A percentile compares a stretch with the other conserved stretches of the same genome.
Evolutionary conservation across 2,329 filamentous ascomycete species (phyloP).

Genomic region (Aspergillus sergii): DNA sequence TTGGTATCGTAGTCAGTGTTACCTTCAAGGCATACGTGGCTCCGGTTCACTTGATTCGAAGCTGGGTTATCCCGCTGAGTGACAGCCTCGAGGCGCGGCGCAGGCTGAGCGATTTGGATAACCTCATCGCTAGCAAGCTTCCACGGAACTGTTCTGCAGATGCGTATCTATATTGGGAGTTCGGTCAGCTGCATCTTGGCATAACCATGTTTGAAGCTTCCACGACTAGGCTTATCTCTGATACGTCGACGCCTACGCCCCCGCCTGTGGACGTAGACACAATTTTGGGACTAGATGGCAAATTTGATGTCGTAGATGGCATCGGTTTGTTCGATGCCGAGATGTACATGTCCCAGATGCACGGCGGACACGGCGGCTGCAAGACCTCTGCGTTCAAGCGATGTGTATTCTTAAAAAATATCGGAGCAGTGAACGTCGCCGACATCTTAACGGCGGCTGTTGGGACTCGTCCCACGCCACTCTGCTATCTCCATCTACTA

Average conservation of each 20-base stretch:
- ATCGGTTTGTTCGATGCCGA: slow-evolving; percentile 60
- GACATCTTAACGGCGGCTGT: slow-evolving; percentile 50
- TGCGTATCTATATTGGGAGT: slow-evolving; percentile 58
- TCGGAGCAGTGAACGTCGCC: slow-evolving; percentile 41
- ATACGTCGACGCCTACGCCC: slow-evolving; percentile 15
- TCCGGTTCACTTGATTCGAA: slow-evolving; percentile 43
- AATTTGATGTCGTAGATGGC: slow-evolving; percentile 45
- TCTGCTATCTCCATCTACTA: slow-evolving; percentile 64
- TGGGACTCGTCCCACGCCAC: slow-evolving; percentile 50
- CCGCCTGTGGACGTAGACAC: slow-evolving; percentile 8
- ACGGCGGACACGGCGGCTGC: slow-evolving; percentile 59
- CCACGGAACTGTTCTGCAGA: slow-evolving; percentile 53
- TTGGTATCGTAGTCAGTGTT: slow-evolving; percentile 60
- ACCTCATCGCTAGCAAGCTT: slow-evolving; percentile 41
- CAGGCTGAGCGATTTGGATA: slow-evolving; percentile 43
- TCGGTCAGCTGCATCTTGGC: slow-evolving; percentile 52
- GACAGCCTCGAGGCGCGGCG: slow-evolving; percentile 34
- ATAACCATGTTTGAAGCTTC: slow-evolving; percentile 53
- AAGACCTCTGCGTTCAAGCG: slow-evolving; percentile 68
- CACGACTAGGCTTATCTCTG: slow-evolving; percentile 19
- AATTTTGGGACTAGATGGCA: slow-evolving; percentile 39
- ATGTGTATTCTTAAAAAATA: slow-evolving; percentile 60
- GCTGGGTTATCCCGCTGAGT: slow-evolving; percentile 42
- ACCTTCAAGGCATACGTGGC: slow-evolving; percentile 52
- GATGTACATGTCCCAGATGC: slow-evolving; percentile 64